Percentiles rank a stretch among this genome's conserved stretches.
Conservation (phyloP, 371 early-diverging fungal genomes). For the Thermomucor indicae-seudaticae region DNA sequence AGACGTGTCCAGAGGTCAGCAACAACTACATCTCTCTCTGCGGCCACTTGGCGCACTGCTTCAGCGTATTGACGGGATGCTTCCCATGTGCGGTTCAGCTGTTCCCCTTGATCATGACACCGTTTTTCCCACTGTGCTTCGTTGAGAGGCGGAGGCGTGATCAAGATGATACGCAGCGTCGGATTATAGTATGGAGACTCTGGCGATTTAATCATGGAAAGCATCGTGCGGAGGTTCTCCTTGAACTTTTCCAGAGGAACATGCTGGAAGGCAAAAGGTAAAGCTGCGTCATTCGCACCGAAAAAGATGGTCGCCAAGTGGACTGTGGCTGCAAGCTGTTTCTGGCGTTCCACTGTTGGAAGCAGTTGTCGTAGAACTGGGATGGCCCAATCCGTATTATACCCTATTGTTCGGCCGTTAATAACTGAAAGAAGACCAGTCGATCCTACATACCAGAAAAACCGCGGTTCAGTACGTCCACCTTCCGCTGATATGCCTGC, state of each 20-base stretch:
- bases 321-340: slow-evolving; percentile 29
- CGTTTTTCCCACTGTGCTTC: slow-evolving; percentile 49
- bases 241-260: slow-evolving; percentile 63
- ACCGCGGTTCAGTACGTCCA: slow-evolving; percentile 79
- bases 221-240: slow-evolving; percentile 53
- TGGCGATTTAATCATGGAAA: slow-evolving; percentile 46
- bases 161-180: slow-evolving; percentile 54
- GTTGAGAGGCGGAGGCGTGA: slow-evolving; percentile 76
- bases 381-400: slow-evolving; percentile 68
- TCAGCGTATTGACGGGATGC: slow-evolving; percentile 56
- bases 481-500: slow-evolving; percentile 63
- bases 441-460: slow-evolving; percentile 47
- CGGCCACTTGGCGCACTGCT: slow-evolving; percentile 47
- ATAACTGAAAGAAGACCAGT: neutral
- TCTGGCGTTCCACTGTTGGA: slow-evolving; percentile 30
- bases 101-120: slow-evolving; percentile 29
- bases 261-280: slow-evolving; percentile 51
- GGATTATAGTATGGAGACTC: slow-evolving; percentile 54
- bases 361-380: slow-evolving; percentile 58
- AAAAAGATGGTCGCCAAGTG: slow-evolving; percentile 69
- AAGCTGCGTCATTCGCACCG: slow-evolving; percentile 83
- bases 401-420: slow-evolving; percentile 47
- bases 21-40: slow-evolving; percentile 33
- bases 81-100: slow-evolving; percentile 43
- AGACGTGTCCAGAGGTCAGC: slow-evolving; percentile 61